Evolutionary conservation across 805 yeast species (phyloP).

Genomic region (Metschnikowia koreensis): DNA sequence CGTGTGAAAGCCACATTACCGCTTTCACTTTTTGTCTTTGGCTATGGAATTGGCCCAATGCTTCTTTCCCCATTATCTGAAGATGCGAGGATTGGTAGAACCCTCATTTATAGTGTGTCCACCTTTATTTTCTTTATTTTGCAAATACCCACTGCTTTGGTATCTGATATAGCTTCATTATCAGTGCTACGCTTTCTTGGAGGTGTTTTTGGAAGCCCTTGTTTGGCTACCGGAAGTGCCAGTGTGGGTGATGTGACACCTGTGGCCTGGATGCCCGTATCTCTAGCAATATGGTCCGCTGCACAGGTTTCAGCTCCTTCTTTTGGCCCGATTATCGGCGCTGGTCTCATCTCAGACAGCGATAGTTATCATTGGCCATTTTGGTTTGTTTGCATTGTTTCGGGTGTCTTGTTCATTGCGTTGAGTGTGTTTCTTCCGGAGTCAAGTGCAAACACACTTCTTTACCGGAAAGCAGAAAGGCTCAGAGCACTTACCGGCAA

Average conservation of each 20-base stretch:
- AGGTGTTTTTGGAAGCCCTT: conserved; percentile 57
- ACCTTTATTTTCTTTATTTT: conserved; percentile 47
- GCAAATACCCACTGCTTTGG: conserved; percentile 57
- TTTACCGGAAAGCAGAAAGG: conserved; percentile 16
- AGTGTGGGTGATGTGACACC: conserved; percentile 49
- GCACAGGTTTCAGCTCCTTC: conserved; percentile 57
- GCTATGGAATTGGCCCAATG: conserved; percentile 62
- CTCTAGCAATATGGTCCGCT: conserved; percentile 51
- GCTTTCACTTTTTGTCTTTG: conserved; percentile 53
- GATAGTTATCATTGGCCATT: conserved; percentile 15
- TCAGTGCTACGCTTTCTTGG: conserved; percentile 50
- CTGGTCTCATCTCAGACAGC: conserved; percentile 35
- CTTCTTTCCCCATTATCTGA: conserved; percentile 59
- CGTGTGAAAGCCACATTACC: conserved; percentile 49
- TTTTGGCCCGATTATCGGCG: conserved; percentile 57
- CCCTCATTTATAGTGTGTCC: conserved; percentile 46
- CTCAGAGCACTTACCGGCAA: conserved; percentile 16
- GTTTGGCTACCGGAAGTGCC: conserved; percentile 59
- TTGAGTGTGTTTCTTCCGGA: conserved; percentile 15
- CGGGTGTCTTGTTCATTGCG: conserved; percentile 11
- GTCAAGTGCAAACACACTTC: conserved; percentile 14
- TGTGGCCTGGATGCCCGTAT: conserved; percentile 43
- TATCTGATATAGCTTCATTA: conserved; percentile 49
- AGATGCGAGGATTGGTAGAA: conserved; percentile 52
- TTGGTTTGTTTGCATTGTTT: conserved; percentile 13